Evolutionary conservation across 345 rosid genomes (phyloP), one percentile per base, ranked within the genome.

Genomic region (Moricandia arvensis): DNA sequence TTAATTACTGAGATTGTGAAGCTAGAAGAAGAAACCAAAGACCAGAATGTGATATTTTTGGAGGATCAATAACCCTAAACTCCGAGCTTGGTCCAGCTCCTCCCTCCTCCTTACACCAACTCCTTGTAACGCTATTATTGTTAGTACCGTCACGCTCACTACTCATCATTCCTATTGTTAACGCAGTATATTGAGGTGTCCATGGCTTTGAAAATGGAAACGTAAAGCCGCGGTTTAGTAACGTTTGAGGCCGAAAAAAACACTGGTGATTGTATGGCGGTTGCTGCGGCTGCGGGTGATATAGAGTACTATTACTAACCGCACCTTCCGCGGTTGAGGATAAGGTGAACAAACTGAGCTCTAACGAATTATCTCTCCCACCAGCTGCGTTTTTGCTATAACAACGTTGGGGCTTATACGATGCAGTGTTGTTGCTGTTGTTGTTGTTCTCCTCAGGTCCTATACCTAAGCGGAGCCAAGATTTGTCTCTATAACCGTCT

Each of bases 11-110:
- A 79, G 81, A 86, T 68, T 80, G 90, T 30, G 98, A 92, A 31
- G 98, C 97, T 80, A 86, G 91, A 59, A 95, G 89, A 77, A 85
- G 82, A 80, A 95, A 95, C 99, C 99, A 95, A 82, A 95, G 76
- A 79, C 99, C 97, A 31, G 96, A 85, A 85, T 84, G 86, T 54
- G 91, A 88, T 83, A 94, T 86, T 59, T 83, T 83, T 0, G 96
- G 76, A 74, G 97, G 91, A 86, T 88, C 95, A 62, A 89, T 78
- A 75, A 92, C 83, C 84, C 91, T 79, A 67, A 90, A 78, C 63
- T 86, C 89, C 2, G 86, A 80, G 82, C 89, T 87, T 59, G 96
- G 86, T 54, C 91, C 93, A 31, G 87, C 87, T 34, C 65, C 75
- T 38, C 58, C 70, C 12, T 62, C 74, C 5, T 62, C 74, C 58